Percentiles rank a stretch among this genome's conserved stretches.
Conservation (phyloP, 345 rosid genomes). For the Populus ilicifolia region DNA sequence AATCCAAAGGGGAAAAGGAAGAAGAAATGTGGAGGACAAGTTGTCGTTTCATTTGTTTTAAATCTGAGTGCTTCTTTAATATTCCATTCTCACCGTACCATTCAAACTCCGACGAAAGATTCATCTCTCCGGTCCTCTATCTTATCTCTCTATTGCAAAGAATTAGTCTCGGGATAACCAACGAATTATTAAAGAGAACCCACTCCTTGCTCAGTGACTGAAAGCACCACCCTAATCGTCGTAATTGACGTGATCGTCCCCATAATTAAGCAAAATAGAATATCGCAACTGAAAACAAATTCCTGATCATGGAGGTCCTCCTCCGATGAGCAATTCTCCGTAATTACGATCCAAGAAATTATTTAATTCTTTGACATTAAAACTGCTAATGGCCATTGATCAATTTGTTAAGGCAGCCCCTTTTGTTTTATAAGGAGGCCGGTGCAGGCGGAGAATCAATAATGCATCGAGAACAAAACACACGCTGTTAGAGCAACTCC, state of each 20-base stretch:
- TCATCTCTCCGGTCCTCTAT: constrained; percentile 16
- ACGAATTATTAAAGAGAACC: too few species aligned
- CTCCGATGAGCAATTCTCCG: background rate
- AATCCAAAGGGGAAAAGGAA: background rate
- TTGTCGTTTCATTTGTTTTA: constrained; percentile 21
- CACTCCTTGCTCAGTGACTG: too few species aligned
- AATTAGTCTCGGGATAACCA: background rate
- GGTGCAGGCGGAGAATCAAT: background rate
- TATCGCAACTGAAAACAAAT: background rate
- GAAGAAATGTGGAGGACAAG: background rate
- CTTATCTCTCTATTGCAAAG: background rate
- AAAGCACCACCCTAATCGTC: too few species aligned
- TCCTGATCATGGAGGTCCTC: background rate
- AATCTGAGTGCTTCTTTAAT: constrained; percentile 43
- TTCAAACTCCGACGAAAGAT: constrained; percentile 47
- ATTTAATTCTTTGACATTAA: background rate
- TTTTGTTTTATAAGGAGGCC: background rate
- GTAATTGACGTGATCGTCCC: too few species aligned
- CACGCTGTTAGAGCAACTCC: background rate
- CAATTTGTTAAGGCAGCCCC: background rate
- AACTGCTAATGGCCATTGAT: background rate
- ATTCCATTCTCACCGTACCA: constrained; percentile 33
- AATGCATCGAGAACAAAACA: background rate
- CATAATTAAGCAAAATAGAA: background rate
- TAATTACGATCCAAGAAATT: background rate